phyloP scores from a whole-genome alignment of 2,329 filamentous ascomycete species.

The Fusarium burgessii region DNA sequence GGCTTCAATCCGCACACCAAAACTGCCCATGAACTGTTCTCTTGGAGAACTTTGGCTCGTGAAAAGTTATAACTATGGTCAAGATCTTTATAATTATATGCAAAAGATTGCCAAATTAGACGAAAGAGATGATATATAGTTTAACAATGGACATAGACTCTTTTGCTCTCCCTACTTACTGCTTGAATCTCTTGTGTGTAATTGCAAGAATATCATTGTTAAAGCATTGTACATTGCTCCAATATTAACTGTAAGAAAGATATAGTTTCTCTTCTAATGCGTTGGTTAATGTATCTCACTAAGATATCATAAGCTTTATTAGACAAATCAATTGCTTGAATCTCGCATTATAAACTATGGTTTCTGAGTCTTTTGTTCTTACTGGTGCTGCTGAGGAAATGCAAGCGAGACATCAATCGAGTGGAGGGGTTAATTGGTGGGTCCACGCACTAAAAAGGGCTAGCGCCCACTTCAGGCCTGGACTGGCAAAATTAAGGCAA shows the following conservation, averaged over 20 bases:
- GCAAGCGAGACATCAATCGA: constrained; percentile 40
- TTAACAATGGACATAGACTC: no score
- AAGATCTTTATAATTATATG: background rate
- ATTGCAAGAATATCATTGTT: background rate
- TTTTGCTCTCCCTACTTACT: background rate
- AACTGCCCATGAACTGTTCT: constrained; percentile 7
- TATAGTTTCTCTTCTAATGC: no score
- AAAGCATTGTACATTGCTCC: background rate
- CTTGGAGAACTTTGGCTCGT: background rate
- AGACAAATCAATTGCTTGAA: background rate
- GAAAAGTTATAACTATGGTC: background rate
- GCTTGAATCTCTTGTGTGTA: background rate
- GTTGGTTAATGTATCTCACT: background rate
- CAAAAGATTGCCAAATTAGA: background rate
- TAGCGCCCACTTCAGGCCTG: constrained; percentile 58
- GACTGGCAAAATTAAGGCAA: constrained; percentile 59
- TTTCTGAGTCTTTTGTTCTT: constrained; percentile 3
- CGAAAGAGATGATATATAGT: background rate
- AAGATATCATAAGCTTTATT: background rate
- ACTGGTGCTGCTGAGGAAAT: constrained; percentile 17
- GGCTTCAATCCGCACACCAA: constrained; percentile 23
- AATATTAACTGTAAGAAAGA: background rate
- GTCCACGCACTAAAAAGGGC: constrained; percentile 42
- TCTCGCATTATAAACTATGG: background rate
- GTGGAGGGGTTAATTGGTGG: constrained; percentile 29